Percentiles rank a stretch among this genome's conserved stretches.
Evolutionary conservation across 192 early-diverging fungal species (phyloP).

Genomic region (Mortierella claussenii): DNA sequence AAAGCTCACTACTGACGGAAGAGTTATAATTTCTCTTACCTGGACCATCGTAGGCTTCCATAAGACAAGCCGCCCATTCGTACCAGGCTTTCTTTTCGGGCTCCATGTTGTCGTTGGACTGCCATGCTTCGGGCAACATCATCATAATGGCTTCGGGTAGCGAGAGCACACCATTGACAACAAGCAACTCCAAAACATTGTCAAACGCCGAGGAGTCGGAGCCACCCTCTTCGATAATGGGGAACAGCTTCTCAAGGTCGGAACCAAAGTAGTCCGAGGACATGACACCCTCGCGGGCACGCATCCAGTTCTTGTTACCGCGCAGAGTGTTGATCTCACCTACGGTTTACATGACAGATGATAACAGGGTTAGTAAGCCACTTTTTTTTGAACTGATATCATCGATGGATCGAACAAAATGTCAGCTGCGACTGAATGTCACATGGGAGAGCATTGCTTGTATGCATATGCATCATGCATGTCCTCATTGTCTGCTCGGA

Average conservation of each 20-base stretch:
- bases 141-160: conserved; percentile 98
- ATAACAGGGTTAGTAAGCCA: not conserved
- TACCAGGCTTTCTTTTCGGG: conserved; percentile 93
- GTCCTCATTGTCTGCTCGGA: conserved; percentile 1
- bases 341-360: conserved; percentile 28
- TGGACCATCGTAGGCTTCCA: conserved; percentile 99
- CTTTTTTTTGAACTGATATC: conserved; percentile 17
- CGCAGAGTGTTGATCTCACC: conserved; percentile 99
- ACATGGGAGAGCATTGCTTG: conserved; percentile 31
- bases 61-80: conserved; percentile 96
- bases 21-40: no score
- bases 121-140: conserved; percentile 99
- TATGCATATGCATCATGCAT: conserved; percentile 18
- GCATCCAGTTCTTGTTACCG: conserved; percentile 99
- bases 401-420: conserved; percentile 27
- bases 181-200: conserved; percentile 95
- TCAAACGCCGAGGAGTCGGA: conserved; percentile 98
- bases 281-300: conserved; percentile 96
- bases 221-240: conserved; percentile 95
- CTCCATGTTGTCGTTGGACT: conserved; percentile 87
- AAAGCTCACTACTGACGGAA: no score
- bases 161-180: conserved; percentile 89
- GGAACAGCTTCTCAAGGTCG: conserved; percentile 85
- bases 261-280: conserved; percentile 81
- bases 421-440: conserved; percentile 15